Percentiles rank a stretch among this genome's conserved stretches.
These are phyloP conservation scores for Sergeia podlipaevii DNA, from an alignment of 208 protist genomes.

Conservation along the genomic window DNA sequence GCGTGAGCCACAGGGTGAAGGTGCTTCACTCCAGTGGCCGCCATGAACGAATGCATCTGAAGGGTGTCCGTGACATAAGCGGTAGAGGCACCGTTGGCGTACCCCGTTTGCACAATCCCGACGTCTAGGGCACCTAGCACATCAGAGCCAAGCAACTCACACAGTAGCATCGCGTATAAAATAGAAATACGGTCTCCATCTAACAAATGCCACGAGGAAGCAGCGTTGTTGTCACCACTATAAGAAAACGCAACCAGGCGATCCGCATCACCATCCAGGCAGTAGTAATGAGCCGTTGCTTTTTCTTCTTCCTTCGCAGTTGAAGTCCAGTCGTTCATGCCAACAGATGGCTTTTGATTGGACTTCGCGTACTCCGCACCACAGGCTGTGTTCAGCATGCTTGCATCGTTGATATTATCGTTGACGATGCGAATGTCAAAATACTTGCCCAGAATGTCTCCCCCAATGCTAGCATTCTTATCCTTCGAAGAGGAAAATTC, in stretches of 20 bases:
- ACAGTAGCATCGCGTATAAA: conserved; percentile 62
- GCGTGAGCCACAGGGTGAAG: conserved; percentile 88
- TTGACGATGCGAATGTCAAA: conserved; percentile 58
- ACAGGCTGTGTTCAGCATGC: conserved; percentile 71
- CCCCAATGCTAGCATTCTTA: background rate
- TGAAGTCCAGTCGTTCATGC: conserved; percentile 24
- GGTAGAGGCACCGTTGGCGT: conserved; percentile 94
- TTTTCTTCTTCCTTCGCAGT: conserved; percentile 4
- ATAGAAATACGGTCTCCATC: conserved; percentile 83
- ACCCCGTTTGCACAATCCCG: conserved; percentile 94
- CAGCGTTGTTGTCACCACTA: background rate
- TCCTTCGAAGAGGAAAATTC: conserved; percentile 26
- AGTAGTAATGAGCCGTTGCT: conserved; percentile 60
- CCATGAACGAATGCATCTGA: conserved; percentile 37
- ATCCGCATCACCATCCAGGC: conserved; percentile 95
- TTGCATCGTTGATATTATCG: conserved; percentile 16
- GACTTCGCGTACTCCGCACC: conserved; percentile 91
- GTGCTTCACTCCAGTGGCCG: conserved; percentile 93
- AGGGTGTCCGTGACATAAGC: conserved; percentile 64
- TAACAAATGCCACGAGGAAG: conserved; percentile 36
- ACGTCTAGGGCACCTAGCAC: conserved; percentile 39
- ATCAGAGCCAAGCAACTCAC: conserved; percentile 36
- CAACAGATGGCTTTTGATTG: conserved; percentile 27
- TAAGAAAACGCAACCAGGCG: conserved; percentile 81
- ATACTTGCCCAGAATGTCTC: conserved; percentile 17